A percentile compares a stretch with the other conserved stretches of the same genome.
Conservation (phyloP, 2,329 filamentous ascomycete genomes). For the Tetracladium maxilliforme region DNA sequence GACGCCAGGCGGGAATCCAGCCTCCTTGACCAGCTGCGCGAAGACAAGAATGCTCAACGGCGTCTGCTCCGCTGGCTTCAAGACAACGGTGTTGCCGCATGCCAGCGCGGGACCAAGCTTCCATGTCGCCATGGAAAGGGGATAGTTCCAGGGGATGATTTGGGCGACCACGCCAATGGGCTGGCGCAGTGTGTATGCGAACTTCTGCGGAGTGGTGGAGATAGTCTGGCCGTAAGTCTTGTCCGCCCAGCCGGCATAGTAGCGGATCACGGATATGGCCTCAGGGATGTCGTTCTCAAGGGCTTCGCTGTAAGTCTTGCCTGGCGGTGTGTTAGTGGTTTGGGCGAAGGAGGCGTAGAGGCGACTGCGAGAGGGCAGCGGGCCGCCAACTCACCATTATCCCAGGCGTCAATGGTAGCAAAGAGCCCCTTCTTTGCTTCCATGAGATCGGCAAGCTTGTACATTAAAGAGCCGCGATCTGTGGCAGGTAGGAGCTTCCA, state of each 20-base stretch:
- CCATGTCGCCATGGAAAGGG: conserved; percentile 26
- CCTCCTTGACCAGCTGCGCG: conserved; percentile 19
- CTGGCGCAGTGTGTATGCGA: conserved; percentile 1
- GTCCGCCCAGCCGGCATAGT: conserved; percentile 5
- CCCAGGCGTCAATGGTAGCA: conserved; percentile 10
- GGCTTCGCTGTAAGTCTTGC: conserved; percentile 3
- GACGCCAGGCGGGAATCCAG: conserved; percentile 25
- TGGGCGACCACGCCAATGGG: conserved; percentile 2
- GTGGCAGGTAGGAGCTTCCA: conserved; percentile 9
- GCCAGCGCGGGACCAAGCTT: conserved; percentile 47
- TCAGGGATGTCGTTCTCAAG: conserved; percentile 2
- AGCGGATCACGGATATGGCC: conserved; percentile 1
- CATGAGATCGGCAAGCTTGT: conserved; percentile 13
- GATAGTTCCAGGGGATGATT: conserved; percentile 44
- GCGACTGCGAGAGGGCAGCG: too few relatives aligned
- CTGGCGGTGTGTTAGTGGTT: too few relatives aligned
- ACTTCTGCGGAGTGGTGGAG: conserved; percentile 1
- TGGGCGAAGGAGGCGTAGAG: too few relatives aligned
- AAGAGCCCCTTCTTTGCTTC: conserved; percentile 11
- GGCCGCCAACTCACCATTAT: too few relatives aligned
- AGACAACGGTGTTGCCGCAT: conserved; percentile 40
- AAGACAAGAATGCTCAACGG: conserved; percentile 26
- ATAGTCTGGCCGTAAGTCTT: conserved; percentile 4
- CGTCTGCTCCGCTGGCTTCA: conserved; percentile 49
- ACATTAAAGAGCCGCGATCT: conserved; percentile 10